phyloP scores from a whole-genome alignment of 495 filamentous ascomycete genomes.

The Penicillium desertorum region DNA sequence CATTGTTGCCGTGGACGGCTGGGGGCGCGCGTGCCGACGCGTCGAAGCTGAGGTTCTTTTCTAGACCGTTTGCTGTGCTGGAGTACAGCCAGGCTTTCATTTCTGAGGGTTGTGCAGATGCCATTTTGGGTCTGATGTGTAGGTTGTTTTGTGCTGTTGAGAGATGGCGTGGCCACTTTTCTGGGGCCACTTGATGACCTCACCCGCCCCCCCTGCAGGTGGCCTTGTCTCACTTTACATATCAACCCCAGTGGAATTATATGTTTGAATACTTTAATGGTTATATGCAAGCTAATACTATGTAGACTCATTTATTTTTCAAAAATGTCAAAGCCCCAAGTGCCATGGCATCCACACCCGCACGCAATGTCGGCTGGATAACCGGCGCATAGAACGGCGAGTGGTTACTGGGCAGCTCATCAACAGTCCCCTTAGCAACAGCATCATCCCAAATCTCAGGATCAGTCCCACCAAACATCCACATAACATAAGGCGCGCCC shows the following conservation, averaged over 20 bases:
- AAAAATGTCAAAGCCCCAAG: slow-evolving; percentile 52
- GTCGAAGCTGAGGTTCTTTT: slow-evolving; percentile 56
- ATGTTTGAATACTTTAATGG: background rate
- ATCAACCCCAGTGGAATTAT: background rate
- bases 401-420: slow-evolving; percentile 55
- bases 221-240: background rate
- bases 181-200: slow-evolving; percentile 3
- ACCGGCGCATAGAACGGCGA: slow-evolving; percentile 60
- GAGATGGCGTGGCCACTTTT: background rate
- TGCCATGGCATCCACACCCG: slow-evolving; percentile 55
- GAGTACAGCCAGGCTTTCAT: slow-evolving; percentile 68
- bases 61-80: slow-evolving; percentile 47
- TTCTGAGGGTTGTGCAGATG: slow-evolving; percentile 26
- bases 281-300: background rate
- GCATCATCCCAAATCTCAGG: slow-evolving; percentile 47
- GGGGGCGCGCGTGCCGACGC: slow-evolving; percentile 44
- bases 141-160: background rate
- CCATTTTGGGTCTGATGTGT: slow-evolving; percentile 10
- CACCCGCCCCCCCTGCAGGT: background rate
- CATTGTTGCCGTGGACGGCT: slow-evolving; percentile 36
- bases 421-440: slow-evolving; percentile 41
- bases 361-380: slow-evolving; percentile 58
- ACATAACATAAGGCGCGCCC: slow-evolving; percentile 54
- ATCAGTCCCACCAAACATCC: slow-evolving; percentile 56
- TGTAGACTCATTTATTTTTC: slow-evolving; percentile 17